phyloP scores from a whole-genome alignment of 169 alveolate species.

The Eimeria necatrix region DNA sequence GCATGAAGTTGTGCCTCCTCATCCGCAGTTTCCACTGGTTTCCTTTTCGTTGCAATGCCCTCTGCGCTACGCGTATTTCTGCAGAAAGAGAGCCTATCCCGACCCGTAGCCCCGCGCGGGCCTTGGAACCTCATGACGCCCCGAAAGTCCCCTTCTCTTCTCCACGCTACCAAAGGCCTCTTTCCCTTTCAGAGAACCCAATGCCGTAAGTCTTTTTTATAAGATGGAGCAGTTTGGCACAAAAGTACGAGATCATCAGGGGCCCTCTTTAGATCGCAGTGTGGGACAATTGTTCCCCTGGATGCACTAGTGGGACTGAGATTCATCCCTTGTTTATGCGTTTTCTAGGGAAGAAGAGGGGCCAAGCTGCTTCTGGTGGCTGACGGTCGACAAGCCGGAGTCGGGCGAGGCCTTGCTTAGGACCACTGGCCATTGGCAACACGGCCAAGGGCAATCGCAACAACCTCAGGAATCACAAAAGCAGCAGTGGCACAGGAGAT shows the following conservation, averaged over 20 bases:
- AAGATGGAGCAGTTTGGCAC: not conserved
- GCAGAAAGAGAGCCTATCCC: not conserved
- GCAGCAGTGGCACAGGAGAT: constrained; percentile 13
- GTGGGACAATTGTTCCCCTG: too few species aligned
- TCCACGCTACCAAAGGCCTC: constrained; percentile 58
- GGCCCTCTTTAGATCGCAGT: not conserved
- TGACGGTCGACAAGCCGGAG: not conserved
- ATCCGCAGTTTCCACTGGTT: not conserved
- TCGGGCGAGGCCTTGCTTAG: not conserved
- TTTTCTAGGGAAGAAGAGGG: constrained; percentile 41
- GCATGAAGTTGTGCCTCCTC: not conserved
- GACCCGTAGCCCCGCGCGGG: not conserved
- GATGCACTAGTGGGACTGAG: too few species aligned
- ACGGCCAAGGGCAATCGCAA: not conserved
- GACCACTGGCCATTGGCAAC: constrained; percentile 3
- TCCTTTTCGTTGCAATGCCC: not conserved
- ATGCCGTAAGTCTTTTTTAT: not conserved
- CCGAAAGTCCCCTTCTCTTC: constrained; percentile 1
- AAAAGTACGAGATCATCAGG: not conserved
- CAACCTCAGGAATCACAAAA: not conserved
- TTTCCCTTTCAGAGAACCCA: constrained; percentile 30
- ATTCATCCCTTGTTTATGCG: not conserved
- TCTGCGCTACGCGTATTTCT: not conserved
- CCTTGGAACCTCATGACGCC: not conserved
- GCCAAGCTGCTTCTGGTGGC: constrained; percentile 43